Evolutionary conservation across 2,329 filamentous ascomycete genomes (phyloP).

Genomic region (Neodidymelliopsis sp.): DNA sequence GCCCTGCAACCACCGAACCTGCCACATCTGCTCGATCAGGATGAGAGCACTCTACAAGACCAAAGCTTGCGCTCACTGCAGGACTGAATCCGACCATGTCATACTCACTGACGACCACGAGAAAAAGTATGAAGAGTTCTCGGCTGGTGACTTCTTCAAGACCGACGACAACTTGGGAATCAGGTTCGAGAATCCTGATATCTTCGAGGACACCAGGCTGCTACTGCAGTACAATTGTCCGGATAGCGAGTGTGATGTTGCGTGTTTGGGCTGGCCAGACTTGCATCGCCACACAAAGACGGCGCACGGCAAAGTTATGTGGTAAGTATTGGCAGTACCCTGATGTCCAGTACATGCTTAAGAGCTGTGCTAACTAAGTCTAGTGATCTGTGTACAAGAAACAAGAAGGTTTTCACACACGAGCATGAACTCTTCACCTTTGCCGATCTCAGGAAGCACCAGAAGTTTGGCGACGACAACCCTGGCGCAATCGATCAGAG

Average conservation of each 20-base stretch:
- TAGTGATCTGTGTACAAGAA: constrained; percentile 84
- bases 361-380: constrained; percentile 5
- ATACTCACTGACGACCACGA: constrained; percentile 87
- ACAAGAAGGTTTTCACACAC: constrained; percentile 98
- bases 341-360: constrained; percentile 6
- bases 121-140: constrained; percentile 88
- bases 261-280: constrained; percentile 81
- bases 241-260: constrained; percentile 81
- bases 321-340: constrained; percentile 52
- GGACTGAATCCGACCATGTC: constrained; percentile 80
- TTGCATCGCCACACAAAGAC: constrained; percentile 82
- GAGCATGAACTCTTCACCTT: constrained; percentile 92
- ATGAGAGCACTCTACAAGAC: constrained; percentile 95
- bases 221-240: constrained; percentile 95
- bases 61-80: constrained; percentile 94
- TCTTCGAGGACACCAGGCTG: constrained; percentile 88
- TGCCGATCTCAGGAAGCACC: constrained; percentile 83
- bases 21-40: constrained; percentile 91
- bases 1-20: constrained; percentile 95
- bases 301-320: constrained; percentile 87
- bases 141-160: constrained; percentile 73
- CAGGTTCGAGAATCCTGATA: constrained; percentile 85
- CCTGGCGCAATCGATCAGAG: constrained; percentile 91
- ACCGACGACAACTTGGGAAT: constrained; percentile 89
- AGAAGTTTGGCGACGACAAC: constrained; percentile 88